phyloP scores from a whole-genome alignment of 345 rosid species.

The Streptanthus diversifolius region DNA sequence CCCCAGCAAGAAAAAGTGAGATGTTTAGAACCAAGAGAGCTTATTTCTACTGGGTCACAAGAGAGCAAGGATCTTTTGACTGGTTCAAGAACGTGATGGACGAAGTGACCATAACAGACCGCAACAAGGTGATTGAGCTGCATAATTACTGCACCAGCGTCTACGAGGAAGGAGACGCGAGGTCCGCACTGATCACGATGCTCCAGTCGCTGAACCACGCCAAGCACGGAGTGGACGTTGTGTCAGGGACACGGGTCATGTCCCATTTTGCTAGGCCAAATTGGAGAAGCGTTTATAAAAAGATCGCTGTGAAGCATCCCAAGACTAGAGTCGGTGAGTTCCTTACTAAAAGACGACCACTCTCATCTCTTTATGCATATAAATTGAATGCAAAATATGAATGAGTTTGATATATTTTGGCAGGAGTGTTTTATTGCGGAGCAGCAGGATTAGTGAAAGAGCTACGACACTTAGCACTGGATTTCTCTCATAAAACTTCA shows the following conservation, averaged over 20 bases:
- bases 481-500: constrained; percentile 60
- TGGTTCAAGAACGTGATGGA: constrained; percentile 89
- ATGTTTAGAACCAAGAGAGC: constrained; percentile 67
- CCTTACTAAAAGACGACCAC: background rate
- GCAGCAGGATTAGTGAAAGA: constrained; percentile 53
- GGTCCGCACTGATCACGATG: constrained; percentile 77
- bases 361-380: background rate
- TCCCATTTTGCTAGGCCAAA: constrained; percentile 77
- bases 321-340: constrained; percentile 60
- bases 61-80: constrained; percentile 84
- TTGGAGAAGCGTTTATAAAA: constrained; percentile 70
- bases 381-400: background rate
- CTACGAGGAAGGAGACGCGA: constrained; percentile 83
- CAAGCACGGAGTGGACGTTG: constrained; percentile 70
- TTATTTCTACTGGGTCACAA: constrained; percentile 83
- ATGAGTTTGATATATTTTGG: background rate
- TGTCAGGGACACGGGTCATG: constrained; percentile 78
- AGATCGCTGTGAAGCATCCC: constrained; percentile 53
- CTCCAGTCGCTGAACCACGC: constrained; percentile 71
- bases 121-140: constrained; percentile 62
- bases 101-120: constrained; percentile 62
- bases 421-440: constrained; percentile 77
- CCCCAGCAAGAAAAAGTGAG: constrained; percentile 35
- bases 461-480: constrained; percentile 47
- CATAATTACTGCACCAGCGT: constrained; percentile 84